Base-by-base conservation (phyloP, 2,329 filamentous ascomycete species). In the Hymenotorrendiella dingleyae region DNA sequence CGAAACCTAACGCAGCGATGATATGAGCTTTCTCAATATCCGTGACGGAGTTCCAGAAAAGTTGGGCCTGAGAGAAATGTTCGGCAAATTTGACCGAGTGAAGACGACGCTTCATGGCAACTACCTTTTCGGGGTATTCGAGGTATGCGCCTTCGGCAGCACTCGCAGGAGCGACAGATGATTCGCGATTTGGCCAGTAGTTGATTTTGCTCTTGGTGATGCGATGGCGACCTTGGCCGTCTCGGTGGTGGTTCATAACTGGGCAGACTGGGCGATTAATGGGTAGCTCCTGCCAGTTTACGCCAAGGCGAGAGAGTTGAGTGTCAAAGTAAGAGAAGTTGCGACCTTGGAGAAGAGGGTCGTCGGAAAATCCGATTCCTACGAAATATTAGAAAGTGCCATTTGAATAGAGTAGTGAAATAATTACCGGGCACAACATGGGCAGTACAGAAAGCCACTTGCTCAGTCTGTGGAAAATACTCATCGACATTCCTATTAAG, bases 391-490 rank as follows among this genome's bases (percentile, higher is more conserved):
- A 41, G 28, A 21, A 21, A 0, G 17, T 7, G 14, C 9, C 17
- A 17, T 19, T 10, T 9, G 12, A n/a, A 21, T 20, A 21, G 6
- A 78, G 10, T 6, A 35, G 11, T 17, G 11, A 78, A 82, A 49
- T 87, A 82, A 47, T 87, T 82, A 24, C 86, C 86, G 0, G 84
- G 84, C 0, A 93, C 82, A 36, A 93, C 67, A 53, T 94, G 86
- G 42, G 78, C 75, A 1, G 87, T 91, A 57, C 83, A 89, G 64
- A 93, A 94, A 2, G 86, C 86, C 1, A 81, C 78, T 64, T 94
- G 87, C 67, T 94, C 87, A 0, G 82, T 88, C 63, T 93, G 77
- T 0, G 86, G 71, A 65, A 93, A 93, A 67, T 76, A 93, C 59
- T 94, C 86, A 50, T 91, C 85, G 1, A 84, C 71, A 46, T 87